Conservation (phyloP, 2,329 filamentous ascomycete species). For the Epichloe bromicola region DNA sequence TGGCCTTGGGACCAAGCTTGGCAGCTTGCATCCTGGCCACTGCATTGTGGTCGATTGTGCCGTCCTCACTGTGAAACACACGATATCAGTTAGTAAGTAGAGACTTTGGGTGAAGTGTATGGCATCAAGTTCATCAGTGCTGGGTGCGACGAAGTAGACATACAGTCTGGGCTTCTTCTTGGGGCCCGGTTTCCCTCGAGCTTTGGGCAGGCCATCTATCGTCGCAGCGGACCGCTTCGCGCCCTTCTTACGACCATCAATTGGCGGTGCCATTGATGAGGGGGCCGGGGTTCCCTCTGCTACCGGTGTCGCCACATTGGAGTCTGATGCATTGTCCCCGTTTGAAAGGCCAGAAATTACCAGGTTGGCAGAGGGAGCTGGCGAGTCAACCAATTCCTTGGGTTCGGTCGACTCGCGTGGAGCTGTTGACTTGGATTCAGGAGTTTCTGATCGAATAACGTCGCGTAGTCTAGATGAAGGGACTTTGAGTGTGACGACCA, state of each 20-base stretch:
- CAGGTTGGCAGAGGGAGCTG: slow-evolving; percentile 28
- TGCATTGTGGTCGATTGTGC: slow-evolving; percentile 44
- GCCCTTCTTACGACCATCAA: slow-evolving; percentile 56
- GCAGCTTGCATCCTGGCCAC: slow-evolving; percentile 36
- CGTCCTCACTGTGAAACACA: slow-evolving; percentile 41
- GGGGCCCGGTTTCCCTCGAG: slow-evolving; percentile 77
- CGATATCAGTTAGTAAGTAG: slow-evolving; percentile 15
- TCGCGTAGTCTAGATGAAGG: slow-evolving; percentile 36
- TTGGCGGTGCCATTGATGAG: slow-evolving; percentile 45
- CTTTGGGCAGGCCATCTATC: slow-evolving; percentile 51
- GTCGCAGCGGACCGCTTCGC: slow-evolving; percentile 53
- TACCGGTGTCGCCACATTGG: slow-evolving; percentile 45
- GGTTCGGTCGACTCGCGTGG: slow-evolving; percentile 18
- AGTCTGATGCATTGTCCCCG: slow-evolving; percentile 45
- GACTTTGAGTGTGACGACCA: slow-evolving; percentile 41
- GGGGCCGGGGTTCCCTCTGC: slow-evolving; percentile 42
- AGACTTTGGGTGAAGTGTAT: slow-evolving; percentile 7
- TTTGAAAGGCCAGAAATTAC: slow-evolving; percentile 29
- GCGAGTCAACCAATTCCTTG: slow-evolving; percentile 30
- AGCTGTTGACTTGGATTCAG: slow-evolving; percentile 31
- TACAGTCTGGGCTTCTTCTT: slow-evolving; percentile 96
- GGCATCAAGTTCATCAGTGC: not conserved
- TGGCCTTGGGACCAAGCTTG: slow-evolving; percentile 91
- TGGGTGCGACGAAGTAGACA: slow-evolving; percentile 27
- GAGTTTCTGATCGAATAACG: slow-evolving; percentile 30